These are phyloP conservation scores for Cercospora citrullina DNA, from an alignment of 2,329 filamentous ascomycete genomes.

Conservation along the genomic window DNA sequence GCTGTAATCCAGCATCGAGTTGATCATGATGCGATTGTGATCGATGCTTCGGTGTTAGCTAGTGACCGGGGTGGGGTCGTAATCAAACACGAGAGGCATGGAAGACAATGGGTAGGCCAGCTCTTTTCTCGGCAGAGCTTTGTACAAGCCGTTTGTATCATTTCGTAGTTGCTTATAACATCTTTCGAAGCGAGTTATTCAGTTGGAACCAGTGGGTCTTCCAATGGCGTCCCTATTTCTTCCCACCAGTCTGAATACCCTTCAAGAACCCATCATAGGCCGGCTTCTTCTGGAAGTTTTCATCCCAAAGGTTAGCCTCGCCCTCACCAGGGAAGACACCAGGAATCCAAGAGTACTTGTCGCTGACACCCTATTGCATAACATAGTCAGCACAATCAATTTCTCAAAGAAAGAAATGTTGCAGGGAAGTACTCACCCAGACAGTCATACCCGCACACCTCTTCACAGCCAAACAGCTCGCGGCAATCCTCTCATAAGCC, in stretches of 20 bases:
- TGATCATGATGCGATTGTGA: too few relatives aligned
- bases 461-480: conserved; percentile 41
- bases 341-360: conserved; percentile 47
- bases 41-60: too few relatives aligned
- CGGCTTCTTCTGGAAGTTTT: conserved; percentile 51
- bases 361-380: conserved; percentile 39
- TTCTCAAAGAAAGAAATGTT: too few relatives aligned
- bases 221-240: neutral
- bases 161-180: too few relatives aligned
- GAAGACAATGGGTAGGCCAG: too few relatives aligned
- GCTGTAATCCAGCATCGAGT: too few relatives aligned
- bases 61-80: too few relatives aligned
- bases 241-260: conserved; percentile 6
- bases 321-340: conserved; percentile 40
- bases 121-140: too few relatives aligned
- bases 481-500: conserved; percentile 43
- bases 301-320: conserved; percentile 48
- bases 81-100: too few relatives aligned
- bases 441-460: conserved; percentile 49
- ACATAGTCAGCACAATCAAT: neutral
- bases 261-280: conserved; percentile 36
- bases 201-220: neutral
- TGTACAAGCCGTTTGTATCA: too few relatives aligned
- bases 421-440: conserved; percentile 43
- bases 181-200: too few relatives aligned